phyloP scores from a whole-genome alignment of 1,139 yeast species.

The Suhomyces bokatorum region DNA sequence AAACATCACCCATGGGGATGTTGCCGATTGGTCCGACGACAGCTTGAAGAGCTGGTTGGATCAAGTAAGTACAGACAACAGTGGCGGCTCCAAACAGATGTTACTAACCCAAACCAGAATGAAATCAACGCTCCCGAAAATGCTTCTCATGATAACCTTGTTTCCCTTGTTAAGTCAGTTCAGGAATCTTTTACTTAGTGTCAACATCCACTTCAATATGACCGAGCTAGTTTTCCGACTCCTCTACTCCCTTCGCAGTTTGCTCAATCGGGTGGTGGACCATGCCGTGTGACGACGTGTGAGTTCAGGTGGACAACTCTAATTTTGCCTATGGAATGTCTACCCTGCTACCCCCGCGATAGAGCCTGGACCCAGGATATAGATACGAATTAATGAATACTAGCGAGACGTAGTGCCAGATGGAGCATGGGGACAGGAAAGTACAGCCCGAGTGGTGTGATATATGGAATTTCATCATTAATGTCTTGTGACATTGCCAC shows the following conservation, averaged over 20 bases:
- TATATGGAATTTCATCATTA: not conserved
- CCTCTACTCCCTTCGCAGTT: not conserved
- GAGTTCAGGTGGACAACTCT: not conserved
- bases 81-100: not conserved
- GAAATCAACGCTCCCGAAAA: conserved; percentile 49
- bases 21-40: conserved; percentile 41
- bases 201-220: conserved; percentile 17
- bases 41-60: conserved; percentile 39
- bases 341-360: not conserved
- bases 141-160: conserved; percentile 49
- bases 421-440: too few species aligned
- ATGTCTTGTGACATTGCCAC: too few species aligned
- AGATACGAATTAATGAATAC: not conserved
- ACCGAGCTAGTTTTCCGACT: conserved; percentile 19
- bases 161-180: conserved; percentile 49
- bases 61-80: conserved; percentile 28
- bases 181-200: conserved; percentile 26
- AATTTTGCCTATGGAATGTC: not conserved
- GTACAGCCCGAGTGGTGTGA: not conserved
- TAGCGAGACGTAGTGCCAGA: too few species aligned
- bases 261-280: not conserved
- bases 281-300: not conserved
- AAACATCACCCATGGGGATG: conserved; percentile 20
- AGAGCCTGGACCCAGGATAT: not conserved
- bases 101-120: conserved; percentile 43